Base-by-base conservation (phyloP, 352 stramenopile species). In the Saprolegnia parasitica region DNA sequence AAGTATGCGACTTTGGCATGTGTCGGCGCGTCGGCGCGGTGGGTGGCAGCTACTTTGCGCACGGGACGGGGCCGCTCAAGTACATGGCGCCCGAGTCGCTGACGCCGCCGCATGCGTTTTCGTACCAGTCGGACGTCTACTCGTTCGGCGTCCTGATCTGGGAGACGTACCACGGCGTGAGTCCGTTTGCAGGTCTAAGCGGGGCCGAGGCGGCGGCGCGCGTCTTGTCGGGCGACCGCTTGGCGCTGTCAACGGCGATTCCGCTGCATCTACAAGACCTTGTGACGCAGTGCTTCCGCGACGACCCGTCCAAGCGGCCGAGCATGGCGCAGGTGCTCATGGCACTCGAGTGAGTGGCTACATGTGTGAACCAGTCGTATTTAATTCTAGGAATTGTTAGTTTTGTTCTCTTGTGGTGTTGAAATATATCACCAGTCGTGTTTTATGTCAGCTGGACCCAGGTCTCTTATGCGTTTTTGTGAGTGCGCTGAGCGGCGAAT, bases 71-170 rank as follows among this genome's bases (percentile, higher is more conserved):
- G 0, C 85, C 85, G 13, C 78, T 93, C 62, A 90, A 90, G 81
- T 93, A 90, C 72, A 91, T 93, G 85, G 85, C 85, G 0, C 85
- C 85, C 10, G 85, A 93, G 73, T 93, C 85, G 9, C 74, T 93
- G 5, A 79, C 89, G 63, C 82, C 82, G 37, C 84, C 85, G 20
- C 81, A 91, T 45, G 71, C 78, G 46, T 91, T 91, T 54, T 93
- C 85, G 45, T 89, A 82, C 72, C 73, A 89, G 47, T 91, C 83
- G 20, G 85, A 93, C 61, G 77, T 81, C 68, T 93, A 88, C 74
- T 89, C 90, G 82, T 93, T 91, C 73, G 85, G 85, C 55, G 84
- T 93, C 42, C 72, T 93, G 21, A 91, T 91, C 82, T 93, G 82
- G 81, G 85, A 93, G 65, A 90, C 83, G 15, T 91, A 79, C 67